Percentiles rank a stretch among this genome's conserved stretches.
Evolutionary conservation across 2,329 filamentous ascomycete species (phyloP).

Genomic region (Salinomyces thailandicus): DNA sequence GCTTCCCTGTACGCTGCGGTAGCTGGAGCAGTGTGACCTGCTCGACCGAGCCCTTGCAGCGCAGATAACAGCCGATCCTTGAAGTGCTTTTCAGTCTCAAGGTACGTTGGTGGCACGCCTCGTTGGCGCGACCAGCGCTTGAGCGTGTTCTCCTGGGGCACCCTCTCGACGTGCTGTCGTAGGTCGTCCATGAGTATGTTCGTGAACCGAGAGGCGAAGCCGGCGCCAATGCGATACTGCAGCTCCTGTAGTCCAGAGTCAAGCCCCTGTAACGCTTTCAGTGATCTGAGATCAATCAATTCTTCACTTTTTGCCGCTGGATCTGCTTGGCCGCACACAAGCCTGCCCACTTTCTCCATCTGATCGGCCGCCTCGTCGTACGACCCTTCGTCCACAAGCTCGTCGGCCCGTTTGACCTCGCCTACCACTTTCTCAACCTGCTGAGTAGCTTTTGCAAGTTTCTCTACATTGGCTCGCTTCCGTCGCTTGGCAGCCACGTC

Average conservation of each 20-base stretch:
- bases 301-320: conserved; percentile 22
- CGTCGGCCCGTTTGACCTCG: conserved; percentile 64
- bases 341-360: conserved; percentile 65
- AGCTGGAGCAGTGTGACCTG: conserved; percentile 68
- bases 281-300: conserved; percentile 59
- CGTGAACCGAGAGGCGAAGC: conserved; percentile 73
- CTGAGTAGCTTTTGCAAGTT: conserved; percentile 69
- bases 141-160: conserved; percentile 62
- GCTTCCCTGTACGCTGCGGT: conserved; percentile 77
- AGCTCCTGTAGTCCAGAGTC: conserved; percentile 66
- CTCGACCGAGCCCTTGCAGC: conserved; percentile 69
- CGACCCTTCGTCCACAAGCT: conserved; percentile 70
- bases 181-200: conserved; percentile 69
- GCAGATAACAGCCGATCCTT: conserved; percentile 59
- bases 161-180: conserved; percentile 64
- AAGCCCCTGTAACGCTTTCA: conserved; percentile 71
- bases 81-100: conserved; percentile 60
- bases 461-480: conserved; percentile 71
- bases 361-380: conserved; percentile 68
- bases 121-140: conserved; percentile 60
- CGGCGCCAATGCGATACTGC: conserved; percentile 71
- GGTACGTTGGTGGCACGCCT: conserved; percentile 59
- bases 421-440: conserved; percentile 73
- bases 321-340: conserved; percentile 64
- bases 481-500: conserved; percentile 76